These are phyloP conservation scores for Venturiaceae sp. DNA, from an alignment of 2,329 filamentous ascomycete genomes.

Conservation along the genomic window DNA sequence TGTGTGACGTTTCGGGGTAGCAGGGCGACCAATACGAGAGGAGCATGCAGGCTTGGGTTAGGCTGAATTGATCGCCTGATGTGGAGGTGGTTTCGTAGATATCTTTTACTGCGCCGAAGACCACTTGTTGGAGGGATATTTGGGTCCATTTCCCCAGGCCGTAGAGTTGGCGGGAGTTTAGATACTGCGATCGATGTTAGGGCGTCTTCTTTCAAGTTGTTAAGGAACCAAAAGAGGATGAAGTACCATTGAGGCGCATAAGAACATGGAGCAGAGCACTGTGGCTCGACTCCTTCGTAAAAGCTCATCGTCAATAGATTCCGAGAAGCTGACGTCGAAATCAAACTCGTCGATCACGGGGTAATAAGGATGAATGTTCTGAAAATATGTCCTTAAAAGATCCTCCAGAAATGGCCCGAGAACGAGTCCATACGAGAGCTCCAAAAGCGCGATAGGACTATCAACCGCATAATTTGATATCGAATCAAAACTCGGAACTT, in stretches of 20 bases:
- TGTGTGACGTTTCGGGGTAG: background rate
- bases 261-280: conserved; percentile 3
- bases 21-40: conserved; percentile 5
- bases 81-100: background rate
- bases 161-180: background rate
- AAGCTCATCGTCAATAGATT: background rate
- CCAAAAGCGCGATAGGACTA: conserved; percentile 1
- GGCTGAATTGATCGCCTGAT: background rate
- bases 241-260: conserved; percentile 5
- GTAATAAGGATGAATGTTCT: conserved; percentile 5
- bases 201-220: background rate
- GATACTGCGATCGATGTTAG: background rate
- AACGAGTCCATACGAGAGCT: background rate
- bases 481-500: background rate
- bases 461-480: background rate
- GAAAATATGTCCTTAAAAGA: background rate
- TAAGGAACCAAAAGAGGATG: background rate
- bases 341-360: conserved; percentile 7
- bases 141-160: background rate
- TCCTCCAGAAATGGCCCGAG: conserved; percentile 7
- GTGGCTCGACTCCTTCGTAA: conserved; percentile 3
- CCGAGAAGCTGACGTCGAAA: background rate
- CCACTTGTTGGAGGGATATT: background rate
- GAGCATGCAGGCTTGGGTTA: conserved; percentile 6
- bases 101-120: background rate